Evolutionary conservation across 352 stramenopile species (phyloP).

Genomic region (Phytopythium kandeliae): DNA sequence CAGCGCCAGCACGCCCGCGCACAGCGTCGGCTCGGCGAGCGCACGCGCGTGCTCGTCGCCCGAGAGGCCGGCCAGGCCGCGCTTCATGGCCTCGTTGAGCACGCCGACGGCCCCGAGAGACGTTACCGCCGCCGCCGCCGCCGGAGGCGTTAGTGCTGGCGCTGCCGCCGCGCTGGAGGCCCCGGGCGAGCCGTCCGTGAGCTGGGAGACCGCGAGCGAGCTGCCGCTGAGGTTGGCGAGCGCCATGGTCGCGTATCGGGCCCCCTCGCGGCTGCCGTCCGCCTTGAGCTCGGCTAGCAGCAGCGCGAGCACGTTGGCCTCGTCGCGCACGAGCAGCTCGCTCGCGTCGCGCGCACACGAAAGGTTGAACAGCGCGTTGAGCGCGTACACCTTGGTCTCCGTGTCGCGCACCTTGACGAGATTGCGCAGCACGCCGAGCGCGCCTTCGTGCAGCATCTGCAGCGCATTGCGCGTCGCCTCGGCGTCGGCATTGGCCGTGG

Average conservation of each 20-base stretch:
- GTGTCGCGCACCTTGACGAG: conserved; percentile 70
- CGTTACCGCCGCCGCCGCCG: background rate
- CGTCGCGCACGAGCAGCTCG: conserved; percentile 59
- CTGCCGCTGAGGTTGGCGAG: conserved; percentile 62
- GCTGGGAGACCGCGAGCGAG: conserved; percentile 43
- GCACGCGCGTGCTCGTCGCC: conserved; percentile 6
- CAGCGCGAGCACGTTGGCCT: conserved; percentile 61
- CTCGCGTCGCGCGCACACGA: conserved; percentile 39
- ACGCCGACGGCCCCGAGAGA: conserved; percentile 21
- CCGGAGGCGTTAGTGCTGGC: background rate
- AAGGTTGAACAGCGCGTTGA: conserved; percentile 82
- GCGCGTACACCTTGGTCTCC: conserved; percentile 80
- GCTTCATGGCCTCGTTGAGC: conserved; percentile 69
- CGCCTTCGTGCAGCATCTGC: conserved; percentile 62
- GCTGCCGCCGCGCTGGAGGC: background rate
- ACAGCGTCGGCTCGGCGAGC: conserved; percentile 21
- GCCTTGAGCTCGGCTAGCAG: conserved; percentile 58
- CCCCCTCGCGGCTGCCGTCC: conserved; percentile 50
- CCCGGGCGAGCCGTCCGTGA: conserved; percentile 33
- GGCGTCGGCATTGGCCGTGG: conserved; percentile 6
- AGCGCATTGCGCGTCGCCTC: conserved; percentile 3
- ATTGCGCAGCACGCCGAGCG: conserved; percentile 54
- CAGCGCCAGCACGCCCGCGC: conserved; percentile 57
- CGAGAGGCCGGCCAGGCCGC: conserved; percentile 23
- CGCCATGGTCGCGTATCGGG: conserved; percentile 55